Base-by-base conservation (phyloP, 164 flowering plant species). In the Chimonanthus praecox region DNA sequence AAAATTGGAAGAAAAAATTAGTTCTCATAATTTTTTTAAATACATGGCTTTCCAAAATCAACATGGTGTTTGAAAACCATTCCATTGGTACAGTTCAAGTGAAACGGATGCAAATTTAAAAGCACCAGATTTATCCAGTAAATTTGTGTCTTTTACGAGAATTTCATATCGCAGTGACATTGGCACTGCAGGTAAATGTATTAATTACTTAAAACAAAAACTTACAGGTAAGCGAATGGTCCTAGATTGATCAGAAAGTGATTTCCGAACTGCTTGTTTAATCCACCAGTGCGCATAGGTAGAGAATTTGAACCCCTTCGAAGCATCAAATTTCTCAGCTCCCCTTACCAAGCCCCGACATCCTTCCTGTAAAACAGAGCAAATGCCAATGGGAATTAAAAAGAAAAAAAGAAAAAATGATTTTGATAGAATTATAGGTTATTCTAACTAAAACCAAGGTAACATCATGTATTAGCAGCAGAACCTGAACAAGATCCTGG, bases 241-340 rank as follows among this genome's bases (percentile, higher is more conserved):
- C 79, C 99, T 81, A 47, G 97, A 89, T 75, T 89, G 97, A 72
- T 90, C 96, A 74, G 94, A 85, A 58, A 93, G 90, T 75, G 89
- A 87, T 77, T 84, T 95, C 58, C 94, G 84, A 74, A 95, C 90
- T 5, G 99, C 88, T 79, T 93, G 96, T 73, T 87, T 93, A 71
- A 96, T 96, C 99, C 98, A 93, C 99, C 99, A 93, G 73, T 93
- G 97, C 70, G 98, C 99, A 72, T 96, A 96, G 16, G 99, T 96
- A 64, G 98, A 96, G 78, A 96, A 93, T 83, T 88, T 96, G 83
- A 89, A 96, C 54, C 99, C 99, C 73, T 88, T 93, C 58, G 97
- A 88, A 69, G 97, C 92, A 83, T 93, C 99, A 82, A 90, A 93
- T 78, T 93, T 96, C 78, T 93, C 97, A 48, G 93, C 86, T 70